Evolutionary conservation across 208 protist species (phyloP), one percentile per base, ranked within the genome.

Genomic region (Crithidia bombi): DNA sequence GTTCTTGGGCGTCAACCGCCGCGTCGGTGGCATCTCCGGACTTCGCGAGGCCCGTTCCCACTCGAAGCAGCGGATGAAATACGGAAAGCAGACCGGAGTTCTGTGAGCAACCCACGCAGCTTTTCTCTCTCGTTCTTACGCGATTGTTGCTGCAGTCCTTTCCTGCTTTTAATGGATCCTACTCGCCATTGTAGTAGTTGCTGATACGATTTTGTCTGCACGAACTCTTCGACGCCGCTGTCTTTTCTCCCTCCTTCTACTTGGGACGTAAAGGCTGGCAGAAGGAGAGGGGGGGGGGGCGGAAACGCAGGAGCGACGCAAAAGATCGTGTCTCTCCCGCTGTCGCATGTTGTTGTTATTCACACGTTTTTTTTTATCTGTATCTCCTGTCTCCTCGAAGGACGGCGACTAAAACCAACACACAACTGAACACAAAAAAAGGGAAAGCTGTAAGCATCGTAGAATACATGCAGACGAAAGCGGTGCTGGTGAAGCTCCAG

Each of bases 51-150:
- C 86, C 21, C 66, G 89, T 12, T 51, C 78, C 19, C 91, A 96
- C 73, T 59, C 87, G 1, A 84, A 81, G 64, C 77, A 89, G 69
- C 85, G 82, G 46, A 96, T 94, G 91, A 90, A 83, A 63, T 96
- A 96, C 65, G 91, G 91, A 3, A 91, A 90, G 66, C 68, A 88
- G 21, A 86, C 83, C 0, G 87, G 90, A 14, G 75, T 78, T 14
- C 62, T 85, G 32, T 93, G 65, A 69, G 30, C 64, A 39, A n/a
- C n/a, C 49, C 2, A 19, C 7, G 10, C 36, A 36, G 19, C 41
- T 10, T 68, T 28, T 49, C 12, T 41, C 47, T 57, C 43, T 39
- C 38, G 32, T 21, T 41, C 49, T 6, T 35, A 11, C 17, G 19
- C 32, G 19, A 38, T 21, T 5, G 25, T 32, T 56, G 7, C 30